Percentiles rank a stretch among this genome's conserved stretches.
phyloP scores from a whole-genome alignment of 2,329 filamentous ascomycete species.

The Epichloe baconii region DNA sequence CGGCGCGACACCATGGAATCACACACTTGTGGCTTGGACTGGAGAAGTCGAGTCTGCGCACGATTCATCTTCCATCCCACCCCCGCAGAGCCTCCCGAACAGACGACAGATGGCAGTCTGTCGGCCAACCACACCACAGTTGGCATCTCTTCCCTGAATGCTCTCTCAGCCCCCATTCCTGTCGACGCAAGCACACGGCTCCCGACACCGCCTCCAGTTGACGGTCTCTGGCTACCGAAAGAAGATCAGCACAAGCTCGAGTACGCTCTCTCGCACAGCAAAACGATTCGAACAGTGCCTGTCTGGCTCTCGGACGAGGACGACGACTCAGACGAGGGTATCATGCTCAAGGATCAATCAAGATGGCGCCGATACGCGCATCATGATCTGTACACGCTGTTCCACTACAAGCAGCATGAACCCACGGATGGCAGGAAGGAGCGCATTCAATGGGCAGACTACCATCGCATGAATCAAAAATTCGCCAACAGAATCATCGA shows the following conservation, averaged over 20 bases:
- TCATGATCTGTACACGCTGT: conserved; percentile 79
- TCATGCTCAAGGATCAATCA: conserved; percentile 66
- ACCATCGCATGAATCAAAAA: conserved; percentile 81
- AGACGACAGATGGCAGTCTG: conserved; percentile 17
- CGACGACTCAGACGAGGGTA: conserved; percentile 52
- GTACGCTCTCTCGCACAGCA: conserved; percentile 56
- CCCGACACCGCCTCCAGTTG: conserved; percentile 44
- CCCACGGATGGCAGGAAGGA: conserved; percentile 75
- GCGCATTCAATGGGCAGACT: conserved; percentile 79
- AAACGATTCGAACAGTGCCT: conserved; percentile 66
- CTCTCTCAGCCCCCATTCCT: conserved; percentile 68
- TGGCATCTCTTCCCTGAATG: conserved; percentile 48
- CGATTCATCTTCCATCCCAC: conserved; percentile 28
- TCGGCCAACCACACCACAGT: conserved; percentile 23
- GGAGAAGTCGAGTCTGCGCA: conserved; percentile 58
- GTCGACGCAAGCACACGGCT: conserved; percentile 47
- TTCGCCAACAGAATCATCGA: conserved; percentile 84
- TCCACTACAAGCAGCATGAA: conserved; percentile 93
- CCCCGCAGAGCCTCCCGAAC: conserved; percentile 34
- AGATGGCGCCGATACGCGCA: conserved; percentile 87
- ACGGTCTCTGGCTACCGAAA: conserved; percentile 58
- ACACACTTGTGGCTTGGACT: conserved; percentile 89
- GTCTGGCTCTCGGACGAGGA: conserved; percentile 79
- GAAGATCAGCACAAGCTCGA: conserved; percentile 64
- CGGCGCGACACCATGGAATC: conserved; percentile 73